Conservation (phyloP, 176 grass and related monocot genomes). For the Oryza coarctata region DNA sequence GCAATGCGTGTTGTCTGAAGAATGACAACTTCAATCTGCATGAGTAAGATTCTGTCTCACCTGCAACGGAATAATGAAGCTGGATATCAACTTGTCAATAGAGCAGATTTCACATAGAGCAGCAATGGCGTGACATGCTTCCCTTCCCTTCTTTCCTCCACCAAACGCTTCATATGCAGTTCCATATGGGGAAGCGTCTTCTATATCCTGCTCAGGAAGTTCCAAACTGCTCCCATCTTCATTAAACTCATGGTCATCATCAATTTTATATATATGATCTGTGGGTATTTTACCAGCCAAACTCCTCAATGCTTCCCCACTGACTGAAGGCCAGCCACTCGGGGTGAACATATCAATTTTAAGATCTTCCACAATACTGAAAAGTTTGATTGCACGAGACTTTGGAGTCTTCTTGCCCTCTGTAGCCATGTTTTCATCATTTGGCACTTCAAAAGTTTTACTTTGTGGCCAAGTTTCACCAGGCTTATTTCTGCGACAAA, state of each 20-base stretch:
- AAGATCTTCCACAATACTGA: conserved; percentile 54
- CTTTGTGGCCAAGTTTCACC: conserved; percentile 56
- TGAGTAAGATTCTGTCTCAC: conserved; percentile 37
- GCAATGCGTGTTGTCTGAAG: not conserved
- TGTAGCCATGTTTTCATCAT: conserved; percentile 51
- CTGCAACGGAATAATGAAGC: conserved; percentile 89
- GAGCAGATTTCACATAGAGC: conserved; percentile 78
- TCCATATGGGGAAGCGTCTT: conserved; percentile 53
- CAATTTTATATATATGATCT: conserved; percentile 49
- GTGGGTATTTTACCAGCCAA: conserved; percentile 71
- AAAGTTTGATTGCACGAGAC: conserved; percentile 57
- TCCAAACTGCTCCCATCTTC: conserved; percentile 34
- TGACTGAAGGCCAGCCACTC: conserved; percentile 67
- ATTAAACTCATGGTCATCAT: conserved; percentile 29
- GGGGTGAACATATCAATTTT: conserved; percentile 53
- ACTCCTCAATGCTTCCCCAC: conserved; percentile 55
- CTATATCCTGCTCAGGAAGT: conserved; percentile 27
- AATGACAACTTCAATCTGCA: not conserved
- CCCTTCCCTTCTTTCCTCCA: conserved; percentile 71
- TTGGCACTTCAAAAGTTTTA: conserved; percentile 76
- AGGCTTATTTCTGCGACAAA: conserved; percentile 43
- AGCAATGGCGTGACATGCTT: conserved; percentile 85
- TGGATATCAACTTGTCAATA: conserved; percentile 91
- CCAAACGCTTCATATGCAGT: conserved; percentile 81
- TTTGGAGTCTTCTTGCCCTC: conserved; percentile 58